Percentiles rank a stretch among this genome's conserved stretches.
phyloP scores from a whole-genome alignment of 2,329 filamentous ascomycete species.

The Scedosporium aurantiacum region DNA sequence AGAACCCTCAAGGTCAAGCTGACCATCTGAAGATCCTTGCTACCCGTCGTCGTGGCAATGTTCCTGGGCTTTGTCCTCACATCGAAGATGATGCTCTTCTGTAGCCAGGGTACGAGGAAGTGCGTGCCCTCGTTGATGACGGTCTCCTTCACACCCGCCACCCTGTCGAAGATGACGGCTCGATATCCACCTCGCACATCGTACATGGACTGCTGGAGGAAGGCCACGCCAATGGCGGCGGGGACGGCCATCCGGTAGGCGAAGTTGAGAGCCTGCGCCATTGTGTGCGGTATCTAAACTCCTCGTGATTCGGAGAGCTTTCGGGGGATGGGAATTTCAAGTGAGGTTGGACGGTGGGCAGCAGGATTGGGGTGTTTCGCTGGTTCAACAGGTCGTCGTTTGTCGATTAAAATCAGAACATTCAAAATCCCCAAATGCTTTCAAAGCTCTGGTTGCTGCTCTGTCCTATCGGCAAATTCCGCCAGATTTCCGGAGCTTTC shows the following conservation, averaged over 20 bases:
- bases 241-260: slow-evolving; percentile 65
- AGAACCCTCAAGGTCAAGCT: slow-evolving; percentile 93
- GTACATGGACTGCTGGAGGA: slow-evolving; percentile 77
- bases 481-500: slow-evolving; percentile 6
- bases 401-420: not conserved
- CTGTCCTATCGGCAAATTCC: not conserved
- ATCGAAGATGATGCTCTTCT: slow-evolving; percentile 90
- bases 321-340: not conserved
- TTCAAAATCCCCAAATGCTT: not conserved
- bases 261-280: slow-evolving; percentile 33
- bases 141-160: slow-evolving; percentile 82
- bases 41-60: slow-evolving; percentile 93
- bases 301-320: not conserved
- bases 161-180: slow-evolving; percentile 94
- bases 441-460: slow-evolving; percentile 1
- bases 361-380: not conserved
- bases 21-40: slow-evolving; percentile 99
- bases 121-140: slow-evolving; percentile 96
- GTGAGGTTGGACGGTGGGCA: not conserved
- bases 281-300: slow-evolving; percentile 1
- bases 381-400: not conserved
- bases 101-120: slow-evolving; percentile 91
- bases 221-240: slow-evolving; percentile 52
- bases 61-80: slow-evolving; percentile 95
- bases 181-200: slow-evolving; percentile 91